These are phyloP conservation scores for Auriscalpium microsporum DNA, from an alignment of 768 basidiomycete genomes.

Conservation along the genomic window DNA sequence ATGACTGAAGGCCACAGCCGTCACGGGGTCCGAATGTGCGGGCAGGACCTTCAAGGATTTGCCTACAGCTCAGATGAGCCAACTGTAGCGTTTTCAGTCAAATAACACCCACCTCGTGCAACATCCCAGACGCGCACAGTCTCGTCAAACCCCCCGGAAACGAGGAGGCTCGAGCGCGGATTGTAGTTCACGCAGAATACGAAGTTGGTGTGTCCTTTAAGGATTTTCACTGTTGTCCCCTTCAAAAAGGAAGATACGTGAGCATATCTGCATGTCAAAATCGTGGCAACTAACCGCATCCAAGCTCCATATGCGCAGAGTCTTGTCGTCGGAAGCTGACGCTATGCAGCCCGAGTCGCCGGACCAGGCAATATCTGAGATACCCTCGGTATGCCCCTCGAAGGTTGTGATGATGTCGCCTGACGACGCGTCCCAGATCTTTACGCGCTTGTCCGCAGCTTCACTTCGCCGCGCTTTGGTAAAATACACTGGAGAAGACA, in stretches of 20 bases:
- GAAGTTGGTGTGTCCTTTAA: conserved; percentile 86
- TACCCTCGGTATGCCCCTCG: conserved; percentile 68
- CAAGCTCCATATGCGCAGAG: conserved; percentile 77
- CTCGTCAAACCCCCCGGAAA: conserved; percentile 93
- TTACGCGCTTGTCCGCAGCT: conserved; percentile 81
- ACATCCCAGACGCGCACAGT: conserved; percentile 97
- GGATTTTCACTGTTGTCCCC: conserved; percentile 52
- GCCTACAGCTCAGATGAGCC: conserved; percentile 34
- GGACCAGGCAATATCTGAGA: conserved; percentile 90
- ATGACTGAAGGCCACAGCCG: conserved; percentile 86
- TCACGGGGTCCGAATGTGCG: conserved; percentile 96
- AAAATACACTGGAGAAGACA: background rate
- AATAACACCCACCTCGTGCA: conserved; percentile 51
- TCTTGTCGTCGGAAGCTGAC: conserved; percentile 90
- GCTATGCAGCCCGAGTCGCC: conserved; percentile 75
- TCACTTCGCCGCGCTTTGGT: conserved; percentile 32
- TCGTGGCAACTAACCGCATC: conserved; percentile 38
- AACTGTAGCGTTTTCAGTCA: background rate
- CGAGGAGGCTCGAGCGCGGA: conserved; percentile 82
- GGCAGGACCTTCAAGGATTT: conserved; percentile 81
- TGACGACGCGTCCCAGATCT: conserved; percentile 69
- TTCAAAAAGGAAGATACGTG: conserved; percentile 21
- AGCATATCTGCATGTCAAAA: background rate
- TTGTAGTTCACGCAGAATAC: conserved; percentile 93
- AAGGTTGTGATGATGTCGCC: conserved; percentile 69